Conservation (phyloP, 805 yeast species). For the Pichia membranifaciens region DNA sequence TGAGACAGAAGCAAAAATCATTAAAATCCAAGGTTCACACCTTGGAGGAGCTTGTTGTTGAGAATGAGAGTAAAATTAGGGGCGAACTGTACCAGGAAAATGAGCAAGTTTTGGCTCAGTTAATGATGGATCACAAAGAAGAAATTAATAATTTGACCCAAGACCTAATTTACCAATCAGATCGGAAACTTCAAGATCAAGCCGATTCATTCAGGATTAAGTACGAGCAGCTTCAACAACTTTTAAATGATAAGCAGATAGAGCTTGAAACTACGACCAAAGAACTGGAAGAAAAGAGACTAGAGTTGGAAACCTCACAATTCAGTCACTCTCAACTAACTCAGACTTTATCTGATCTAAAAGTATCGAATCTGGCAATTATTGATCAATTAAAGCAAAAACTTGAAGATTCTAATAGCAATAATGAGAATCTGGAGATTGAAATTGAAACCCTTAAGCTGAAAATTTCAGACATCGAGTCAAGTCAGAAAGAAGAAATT, state of each 20-base stretch:
- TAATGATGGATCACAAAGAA: slow-evolving; percentile 30
- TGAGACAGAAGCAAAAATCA: slow-evolving; percentile 21
- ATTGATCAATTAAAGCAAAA: slow-evolving; percentile 3
- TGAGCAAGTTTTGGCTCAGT: slow-evolving; percentile 33
- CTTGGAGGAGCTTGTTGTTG: slow-evolving; percentile 23
- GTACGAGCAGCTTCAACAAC: slow-evolving; percentile 13
- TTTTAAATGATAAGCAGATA: not conserved
- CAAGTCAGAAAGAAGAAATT: not conserved
- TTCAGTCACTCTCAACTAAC: slow-evolving; percentile 5
- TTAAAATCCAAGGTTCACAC: slow-evolving; percentile 20
- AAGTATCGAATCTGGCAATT: not conserved
- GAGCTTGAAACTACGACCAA: slow-evolving; percentile 5
- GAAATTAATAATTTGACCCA: slow-evolving; percentile 31
- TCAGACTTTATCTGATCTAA: slow-evolving; percentile 1
- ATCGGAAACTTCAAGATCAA: slow-evolving; percentile 27
- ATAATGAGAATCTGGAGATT: slow-evolving; percentile 5
- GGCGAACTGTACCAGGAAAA: slow-evolving; percentile 28
- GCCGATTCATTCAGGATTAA: slow-evolving; percentile 31
- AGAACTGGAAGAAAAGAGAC: slow-evolving; percentile 10
- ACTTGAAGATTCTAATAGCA: slow-evolving; percentile 1
- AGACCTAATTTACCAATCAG: slow-evolving; percentile 20
- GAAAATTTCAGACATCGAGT: slow-evolving; percentile 5
- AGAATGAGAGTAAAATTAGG: slow-evolving; percentile 29
- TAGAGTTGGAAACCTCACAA: not conserved
- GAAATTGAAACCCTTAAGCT: slow-evolving; percentile 9